phyloP scores from a whole-genome alignment of 1,284 basidiomycete species.

The Ganoderma sinense region DNA sequence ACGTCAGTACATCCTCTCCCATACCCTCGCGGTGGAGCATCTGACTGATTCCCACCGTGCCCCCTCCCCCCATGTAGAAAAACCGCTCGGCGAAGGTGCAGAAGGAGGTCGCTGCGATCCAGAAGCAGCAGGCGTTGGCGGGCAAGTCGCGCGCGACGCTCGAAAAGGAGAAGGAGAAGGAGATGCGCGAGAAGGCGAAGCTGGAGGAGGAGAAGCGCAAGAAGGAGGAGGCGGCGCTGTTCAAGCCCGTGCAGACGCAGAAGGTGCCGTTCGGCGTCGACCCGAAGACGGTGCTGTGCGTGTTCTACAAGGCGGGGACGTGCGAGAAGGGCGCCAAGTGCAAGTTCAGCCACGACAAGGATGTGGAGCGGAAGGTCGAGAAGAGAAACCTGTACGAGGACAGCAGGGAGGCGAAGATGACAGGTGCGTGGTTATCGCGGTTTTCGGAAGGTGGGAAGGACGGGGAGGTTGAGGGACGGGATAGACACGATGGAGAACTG shows the following conservation, averaged over 20 bases:
- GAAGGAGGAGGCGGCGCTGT: conserved; percentile 86
- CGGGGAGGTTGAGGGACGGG: neutral
- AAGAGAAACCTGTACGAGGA: conserved; percentile 98
- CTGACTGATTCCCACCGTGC: neutral
- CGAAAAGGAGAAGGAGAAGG: conserved; percentile 86
- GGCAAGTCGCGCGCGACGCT: conserved; percentile 83
- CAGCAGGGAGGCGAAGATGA: conserved; percentile 80
- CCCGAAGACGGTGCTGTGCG: conserved; percentile 91
- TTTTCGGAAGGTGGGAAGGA: conserved; percentile 10
- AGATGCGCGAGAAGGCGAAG: conserved; percentile 77
- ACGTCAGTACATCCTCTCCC: conserved; percentile 56
- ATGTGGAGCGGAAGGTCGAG: conserved; percentile 91
- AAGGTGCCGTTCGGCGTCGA: conserved; percentile 97
- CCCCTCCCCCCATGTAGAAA: conserved; percentile 62
- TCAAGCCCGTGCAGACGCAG: conserved; percentile 81
- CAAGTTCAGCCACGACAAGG: conserved; percentile 94
- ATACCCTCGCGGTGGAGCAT: neutral
- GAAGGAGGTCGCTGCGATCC: conserved; percentile 81
- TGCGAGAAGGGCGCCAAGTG: conserved; percentile 94
- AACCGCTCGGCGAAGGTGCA: conserved; percentile 95
- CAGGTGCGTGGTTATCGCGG: conserved; percentile 56
- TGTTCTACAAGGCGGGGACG: conserved; percentile 87
- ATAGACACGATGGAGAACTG: conserved; percentile 97
- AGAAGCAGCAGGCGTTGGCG: conserved; percentile 73
- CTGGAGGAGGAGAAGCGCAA: conserved; percentile 84